These are phyloP conservation scores for Yamadazyma sp. DNA, from an alignment of 1,139 yeast genomes.

Conservation along the genomic window DNA sequence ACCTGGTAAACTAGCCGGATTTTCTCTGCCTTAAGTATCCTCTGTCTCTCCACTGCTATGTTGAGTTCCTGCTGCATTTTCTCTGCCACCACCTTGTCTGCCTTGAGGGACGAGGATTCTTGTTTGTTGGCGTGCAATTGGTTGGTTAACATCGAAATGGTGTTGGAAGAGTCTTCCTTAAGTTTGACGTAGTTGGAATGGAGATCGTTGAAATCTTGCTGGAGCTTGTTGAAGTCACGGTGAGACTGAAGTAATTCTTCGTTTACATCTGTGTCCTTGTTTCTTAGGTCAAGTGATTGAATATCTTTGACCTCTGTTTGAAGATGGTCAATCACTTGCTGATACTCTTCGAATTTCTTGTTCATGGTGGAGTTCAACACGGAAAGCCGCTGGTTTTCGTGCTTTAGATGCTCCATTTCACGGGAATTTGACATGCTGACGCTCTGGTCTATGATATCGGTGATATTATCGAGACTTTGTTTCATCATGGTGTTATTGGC, in stretches of 20 bases:
- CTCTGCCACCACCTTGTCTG: constrained; percentile 24
- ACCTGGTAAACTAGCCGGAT: constrained; percentile 41
- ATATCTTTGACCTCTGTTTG: constrained; percentile 32
- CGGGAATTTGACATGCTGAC: constrained; percentile 7
- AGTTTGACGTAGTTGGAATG: constrained; percentile 22
- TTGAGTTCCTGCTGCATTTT: constrained; percentile 40
- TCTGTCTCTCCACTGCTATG: constrained; percentile 47
- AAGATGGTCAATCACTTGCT: constrained; percentile 30
- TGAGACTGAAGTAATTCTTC: constrained; percentile 23
- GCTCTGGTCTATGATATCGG: constrained; percentile 9
- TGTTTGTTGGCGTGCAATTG: constrained; percentile 31
- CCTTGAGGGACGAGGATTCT: constrained; percentile 20
- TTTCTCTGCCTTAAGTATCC: constrained; percentile 50
- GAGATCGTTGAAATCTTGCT: constrained; percentile 22
- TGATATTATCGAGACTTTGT: constrained; percentile 11
- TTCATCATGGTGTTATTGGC: constrained; percentile 15
- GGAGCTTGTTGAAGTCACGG: constrained; percentile 23
- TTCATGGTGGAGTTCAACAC: constrained; percentile 19
- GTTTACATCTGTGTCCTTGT: constrained; percentile 12
- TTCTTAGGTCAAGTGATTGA: constrained; percentile 12
- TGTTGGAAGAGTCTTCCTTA: constrained; percentile 25
- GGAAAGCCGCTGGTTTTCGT: constrained; percentile 21
- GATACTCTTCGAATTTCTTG: constrained; percentile 31
- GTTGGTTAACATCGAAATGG: constrained; percentile 27
- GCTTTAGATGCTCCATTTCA: constrained; percentile 17